A percentile compares a stretch with the other conserved stretches of the same genome.
phyloP scores from a whole-genome alignment of 1,284 basidiomycete genomes.

The Rhizoctonia solani region DNA sequence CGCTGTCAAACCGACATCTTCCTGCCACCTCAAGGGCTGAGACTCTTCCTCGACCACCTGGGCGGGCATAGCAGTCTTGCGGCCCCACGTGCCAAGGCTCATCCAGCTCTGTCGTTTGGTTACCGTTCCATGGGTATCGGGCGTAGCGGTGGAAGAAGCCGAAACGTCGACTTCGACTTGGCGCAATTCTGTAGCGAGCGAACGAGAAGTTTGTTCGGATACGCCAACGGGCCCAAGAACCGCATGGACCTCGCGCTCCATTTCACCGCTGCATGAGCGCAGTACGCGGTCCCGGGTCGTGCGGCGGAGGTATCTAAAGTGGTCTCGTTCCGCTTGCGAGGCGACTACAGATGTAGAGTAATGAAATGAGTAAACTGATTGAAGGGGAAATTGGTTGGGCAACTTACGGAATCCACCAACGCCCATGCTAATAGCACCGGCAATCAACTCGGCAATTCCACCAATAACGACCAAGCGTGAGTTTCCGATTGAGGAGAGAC shows the following conservation, averaged over 20 bases:
- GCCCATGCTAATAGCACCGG: conserved; percentile 95
- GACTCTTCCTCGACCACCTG: conserved; percentile 41
- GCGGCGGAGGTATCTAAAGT: conserved; percentile 81
- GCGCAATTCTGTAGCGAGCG: conserved; percentile 75
- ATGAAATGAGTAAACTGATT: not conserved
- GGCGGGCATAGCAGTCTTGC: conserved; percentile 35
- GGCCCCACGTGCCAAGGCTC: conserved; percentile 26
- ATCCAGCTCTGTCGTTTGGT: conserved; percentile 17
- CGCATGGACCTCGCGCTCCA: conserved; percentile 91
- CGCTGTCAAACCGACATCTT: conserved; percentile 80
- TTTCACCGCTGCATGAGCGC: conserved; percentile 88
- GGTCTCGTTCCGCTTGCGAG: conserved; percentile 93
- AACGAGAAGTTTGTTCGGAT: conserved; percentile 76
- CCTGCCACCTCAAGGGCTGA: conserved; percentile 58
- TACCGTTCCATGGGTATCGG: not conserved
- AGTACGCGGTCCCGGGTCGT: conserved; percentile 80
- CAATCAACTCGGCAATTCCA: conserved; percentile 89
- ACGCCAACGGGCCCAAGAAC: conserved; percentile 89
- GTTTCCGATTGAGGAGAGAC: conserved; percentile 87
- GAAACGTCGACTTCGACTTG: conserved; percentile 59
- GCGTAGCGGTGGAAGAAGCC: not conserved
- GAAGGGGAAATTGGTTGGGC: not conserved
- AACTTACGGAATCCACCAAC: conserved; percentile 83
- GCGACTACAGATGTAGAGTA: conserved; percentile 56
- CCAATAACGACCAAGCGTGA: conserved; percentile 88